A percentile compares a stretch with the other conserved stretches of the same genome.
Evolutionary conservation across 2,329 filamentous ascomycete genomes (phyloP).

Genomic region (Penicillium occitanis): DNA sequence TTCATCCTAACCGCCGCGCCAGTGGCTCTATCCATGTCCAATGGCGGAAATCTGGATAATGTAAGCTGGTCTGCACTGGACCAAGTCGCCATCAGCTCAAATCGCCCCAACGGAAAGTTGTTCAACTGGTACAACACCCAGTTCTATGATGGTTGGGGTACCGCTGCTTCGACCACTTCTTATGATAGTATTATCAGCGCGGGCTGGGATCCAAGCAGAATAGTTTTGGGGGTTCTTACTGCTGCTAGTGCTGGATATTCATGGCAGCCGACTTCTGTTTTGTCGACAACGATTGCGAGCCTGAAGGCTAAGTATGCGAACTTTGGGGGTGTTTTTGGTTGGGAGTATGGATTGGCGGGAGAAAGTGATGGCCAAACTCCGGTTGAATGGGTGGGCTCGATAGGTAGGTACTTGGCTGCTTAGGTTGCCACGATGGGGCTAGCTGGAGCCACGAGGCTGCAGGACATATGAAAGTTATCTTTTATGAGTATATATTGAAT

Average conservation of each 20-base stretch:
- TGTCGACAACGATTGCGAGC: slow-evolving; percentile 54
- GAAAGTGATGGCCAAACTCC: slow-evolving; percentile 9
- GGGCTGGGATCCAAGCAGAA: slow-evolving; percentile 65
- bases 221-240: slow-evolving; percentile 74
- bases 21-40: slow-evolving; percentile 62
- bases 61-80: slow-evolving; percentile 73
- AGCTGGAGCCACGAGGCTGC: not conserved
- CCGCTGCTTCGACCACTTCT: slow-evolving; percentile 50
- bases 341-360: slow-evolving; percentile 72
- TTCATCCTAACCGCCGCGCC: slow-evolving; percentile 72
- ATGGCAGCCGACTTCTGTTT: slow-evolving; percentile 55
- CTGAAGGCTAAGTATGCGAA: slow-evolving; percentile 56
- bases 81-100: slow-evolving; percentile 36
- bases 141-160: slow-evolving; percentile 80
- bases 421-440: not conserved
- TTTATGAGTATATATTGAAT: not conserved
- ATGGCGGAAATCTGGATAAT: slow-evolving; percentile 59
- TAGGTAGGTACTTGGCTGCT: slow-evolving; percentile 33
- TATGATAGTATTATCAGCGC: slow-evolving; percentile 51
- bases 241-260: slow-evolving; percentile 64
- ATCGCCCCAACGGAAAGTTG: slow-evolving; percentile 49
- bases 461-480: not conserved
- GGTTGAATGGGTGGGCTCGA: slow-evolving; percentile 7
- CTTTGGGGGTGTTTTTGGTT: slow-evolving; percentile 80
- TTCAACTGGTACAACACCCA: slow-evolving; percentile 79